Evolutionary conservation across 106 monocot genomes (phyloP).

Genomic region (Narthecium ossifragum): DNA sequence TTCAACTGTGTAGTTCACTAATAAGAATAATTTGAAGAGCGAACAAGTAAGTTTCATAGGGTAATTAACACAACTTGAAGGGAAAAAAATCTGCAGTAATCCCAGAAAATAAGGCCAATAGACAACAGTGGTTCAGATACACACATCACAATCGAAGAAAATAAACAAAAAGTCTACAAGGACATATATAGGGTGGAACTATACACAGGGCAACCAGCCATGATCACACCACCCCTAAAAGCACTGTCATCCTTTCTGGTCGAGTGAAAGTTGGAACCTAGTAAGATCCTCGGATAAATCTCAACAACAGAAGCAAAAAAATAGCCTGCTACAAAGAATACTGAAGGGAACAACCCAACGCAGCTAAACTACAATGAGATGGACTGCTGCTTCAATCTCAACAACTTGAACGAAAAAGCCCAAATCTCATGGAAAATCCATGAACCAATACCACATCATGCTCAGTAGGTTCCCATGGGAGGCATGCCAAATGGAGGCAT

Average conservation of each 20-base stretch:
- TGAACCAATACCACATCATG: background rate
- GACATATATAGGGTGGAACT: background rate
- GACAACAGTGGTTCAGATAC: background rate
- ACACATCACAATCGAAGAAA: too few species aligned
- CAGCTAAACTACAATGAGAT: background rate
- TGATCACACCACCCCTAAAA: background rate
- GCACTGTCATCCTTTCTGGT: background rate
- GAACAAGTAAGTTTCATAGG: too few species aligned
- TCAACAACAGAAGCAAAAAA: constrained; percentile 1
- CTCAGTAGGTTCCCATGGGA: constrained; percentile 62
- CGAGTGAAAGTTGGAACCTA: background rate
- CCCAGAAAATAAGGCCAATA: background rate
- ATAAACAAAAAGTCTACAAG: background rate
- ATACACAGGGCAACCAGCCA: background rate
- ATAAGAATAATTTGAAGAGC: too few species aligned
- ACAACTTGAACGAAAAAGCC: background rate
- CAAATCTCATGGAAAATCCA: constrained; percentile 5
- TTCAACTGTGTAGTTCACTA: too few species aligned
- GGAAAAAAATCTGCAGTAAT: too few species aligned
- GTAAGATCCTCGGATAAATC: background rate
- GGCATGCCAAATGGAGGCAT: constrained; percentile 76
- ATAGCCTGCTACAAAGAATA: constrained; percentile 11
- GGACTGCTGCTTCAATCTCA: background rate
- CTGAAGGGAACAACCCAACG: background rate
- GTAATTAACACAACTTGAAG: too few species aligned